These are phyloP conservation scores for Nannochloris sp. DNA, from an alignment of 139 green algal genomes.

Conservation along the genomic window DNA sequence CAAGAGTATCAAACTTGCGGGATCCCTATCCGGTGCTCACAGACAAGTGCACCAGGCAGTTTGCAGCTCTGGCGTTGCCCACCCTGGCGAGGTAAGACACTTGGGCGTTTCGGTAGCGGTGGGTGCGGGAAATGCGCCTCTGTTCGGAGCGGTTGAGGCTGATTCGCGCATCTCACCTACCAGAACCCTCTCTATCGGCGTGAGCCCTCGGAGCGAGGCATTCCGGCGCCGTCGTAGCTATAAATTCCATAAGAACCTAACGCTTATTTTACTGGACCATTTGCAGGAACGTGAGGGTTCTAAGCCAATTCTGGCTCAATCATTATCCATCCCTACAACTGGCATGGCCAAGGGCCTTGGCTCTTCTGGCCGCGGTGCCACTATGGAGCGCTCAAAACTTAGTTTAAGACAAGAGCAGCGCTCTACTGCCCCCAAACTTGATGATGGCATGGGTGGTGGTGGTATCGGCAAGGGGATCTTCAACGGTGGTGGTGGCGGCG, in stretches of 20 bases:
- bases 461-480: conserved; percentile 77
- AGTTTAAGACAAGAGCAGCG: conserved; percentile 32
- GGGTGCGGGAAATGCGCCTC: too few relatives aligned
- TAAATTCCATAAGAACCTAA: too few relatives aligned
- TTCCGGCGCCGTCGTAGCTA: too few relatives aligned
- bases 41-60: background rate
- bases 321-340: conserved; percentile 31
- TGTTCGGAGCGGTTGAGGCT: too few relatives aligned
- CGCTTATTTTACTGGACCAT: too few relatives aligned
- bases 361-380: conserved; percentile 30
- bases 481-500: conserved; percentile 82
- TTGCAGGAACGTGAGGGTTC: background rate
- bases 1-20: too few relatives aligned
- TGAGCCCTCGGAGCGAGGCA: too few relatives aligned
- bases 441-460: conserved; percentile 74
- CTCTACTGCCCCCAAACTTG: conserved; percentile 46
- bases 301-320: background rate
- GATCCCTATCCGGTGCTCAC: background rate
- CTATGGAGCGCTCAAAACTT: conserved; percentile 51
- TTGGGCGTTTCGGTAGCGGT: too few relatives aligned
- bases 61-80: background rate
- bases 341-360: conserved; percentile 40
- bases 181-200: too few relatives aligned
- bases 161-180: too few relatives aligned
- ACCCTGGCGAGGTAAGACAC: background rate